Evolutionary conservation across 768 basidiomycete species (phyloP), one percentile per base, ranked within the genome.

Genomic region (Saitozyma podzolica): DNA sequence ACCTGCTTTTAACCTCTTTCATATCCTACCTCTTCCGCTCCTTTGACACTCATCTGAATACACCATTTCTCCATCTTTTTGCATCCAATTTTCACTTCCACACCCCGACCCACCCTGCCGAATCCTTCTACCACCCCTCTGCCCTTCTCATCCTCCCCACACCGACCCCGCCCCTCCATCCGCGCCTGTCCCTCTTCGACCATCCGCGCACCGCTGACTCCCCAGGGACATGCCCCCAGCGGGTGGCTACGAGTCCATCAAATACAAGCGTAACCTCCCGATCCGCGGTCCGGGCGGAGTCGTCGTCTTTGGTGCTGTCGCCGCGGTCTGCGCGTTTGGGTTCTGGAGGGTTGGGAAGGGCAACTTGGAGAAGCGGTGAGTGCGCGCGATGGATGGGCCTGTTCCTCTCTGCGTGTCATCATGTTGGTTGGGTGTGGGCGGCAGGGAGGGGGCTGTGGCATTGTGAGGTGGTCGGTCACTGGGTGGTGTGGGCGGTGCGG

Each of bases 211-310:
- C 14, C 13, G n/a, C n/a, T n/a, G 51, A 39, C 9, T 8, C 43
- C 40, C 6, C 81, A 96, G 94, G 81, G 95, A 99, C 77, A 89
- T 99, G 87, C 95, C 95, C 72, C 95, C 95, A 48, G 70, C 87
- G 50, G 93, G 92, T 65, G 95, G 95, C 2, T 99, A 95, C 81
- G 92, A 91, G 77, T 82, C 88, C 39, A 82, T 99, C 82, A 88
- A 88, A 80, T 99, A 97, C 85, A 94, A 92, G 81, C 89, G 95
- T 69, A 95, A 94, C 81, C 86, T 98, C 52, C 93, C 95, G 51
- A 83, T 91, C 77, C 86, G 89, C 55, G 81, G 81, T 0, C 76
- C 77, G 5, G 67, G 91, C 41, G 92, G 91, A 20, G 83, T 88
- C 59, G 88, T 85, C 67, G 87, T 97, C 73, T 89, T 97, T 66